A percentile compares a stretch with the other conserved stretches of the same genome.
phyloP scores from a whole-genome alignment of 352 stramenopile species.

The Phytophthora citrophthora region DNA sequence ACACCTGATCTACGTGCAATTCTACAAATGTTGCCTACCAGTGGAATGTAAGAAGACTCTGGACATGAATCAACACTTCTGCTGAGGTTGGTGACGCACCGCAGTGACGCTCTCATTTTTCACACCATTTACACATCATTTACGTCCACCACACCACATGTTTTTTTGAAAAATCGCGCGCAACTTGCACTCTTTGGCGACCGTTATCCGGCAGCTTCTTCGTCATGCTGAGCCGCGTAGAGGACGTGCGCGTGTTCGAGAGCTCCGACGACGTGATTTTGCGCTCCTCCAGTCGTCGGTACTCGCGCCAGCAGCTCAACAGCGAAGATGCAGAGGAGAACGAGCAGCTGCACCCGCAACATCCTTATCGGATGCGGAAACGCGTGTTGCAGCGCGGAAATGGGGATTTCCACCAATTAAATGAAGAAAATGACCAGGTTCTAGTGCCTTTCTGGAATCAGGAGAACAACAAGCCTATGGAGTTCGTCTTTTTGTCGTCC shows the following conservation, averaged over 20 bases:
- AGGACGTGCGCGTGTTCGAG: conserved; percentile 70
- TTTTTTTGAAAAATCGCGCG: conserved; percentile 10
- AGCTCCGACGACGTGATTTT: conserved; percentile 70
- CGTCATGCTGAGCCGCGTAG: conserved; percentile 60
- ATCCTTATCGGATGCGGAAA: conserved; percentile 49
- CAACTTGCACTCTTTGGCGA: not conserved
- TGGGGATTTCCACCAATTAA: conserved; percentile 3
- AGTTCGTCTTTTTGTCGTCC: conserved; percentile 66
- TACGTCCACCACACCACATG: not conserved
- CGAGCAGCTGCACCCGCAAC: conserved; percentile 44
- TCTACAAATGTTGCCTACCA: too few relatives aligned
- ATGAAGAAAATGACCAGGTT: not conserved
- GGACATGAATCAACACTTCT: too few relatives aligned
- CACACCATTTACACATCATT: not conserved
- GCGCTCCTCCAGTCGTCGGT: not conserved
- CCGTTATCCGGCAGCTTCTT: conserved; percentile 1
- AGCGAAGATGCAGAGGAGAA: conserved; percentile 19
- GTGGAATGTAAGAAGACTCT: too few relatives aligned
- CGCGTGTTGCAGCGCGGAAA: conserved; percentile 28
- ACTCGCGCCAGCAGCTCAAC: conserved; percentile 10
- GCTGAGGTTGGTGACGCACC: too few relatives aligned
- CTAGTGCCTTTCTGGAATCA: not conserved
- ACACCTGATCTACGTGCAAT: too few relatives aligned
- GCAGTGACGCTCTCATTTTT: not conserved
- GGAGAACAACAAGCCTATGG: conserved; percentile 43